Base-by-base conservation (phyloP, 2,329 filamentous ascomycete species). In the Aspergillus awamori region DNA sequence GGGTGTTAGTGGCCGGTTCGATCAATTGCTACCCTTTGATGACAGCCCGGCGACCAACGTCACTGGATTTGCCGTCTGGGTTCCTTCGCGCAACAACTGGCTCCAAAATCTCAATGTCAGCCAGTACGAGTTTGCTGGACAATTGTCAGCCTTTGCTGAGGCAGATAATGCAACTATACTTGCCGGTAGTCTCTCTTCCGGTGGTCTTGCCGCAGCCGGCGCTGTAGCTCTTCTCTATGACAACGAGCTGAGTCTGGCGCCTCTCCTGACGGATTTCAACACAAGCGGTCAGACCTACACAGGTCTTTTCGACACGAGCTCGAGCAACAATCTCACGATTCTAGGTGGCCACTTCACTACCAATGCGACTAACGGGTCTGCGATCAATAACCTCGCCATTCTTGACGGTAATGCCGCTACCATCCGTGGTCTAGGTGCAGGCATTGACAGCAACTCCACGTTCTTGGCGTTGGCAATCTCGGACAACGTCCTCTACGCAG, bases 61-160 rank as follows among this genome's bases (percentile, higher is more conserved):
- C 0, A 77, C 86, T 54, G 93, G 93, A 2, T 92, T 99, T 70
- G 94, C 92, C 13, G 83, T 98, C 39, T 99, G 95, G 95, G 89
- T 98, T 7, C 91, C 91, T 3, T 96, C 93, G 3, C 83, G 85
- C 63, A 84, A 83, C 60, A 95, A 95, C 73, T 99, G 95, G 95
- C 82, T 99, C 15, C 87, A 92, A 72, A 95, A 96, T 67, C 79
- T 97, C 17, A 76, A 87, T 38, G 80, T 86, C 6, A 79, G 85
- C 7, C 83, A 87, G 33, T 87, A 91, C 58, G 82, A 85, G 6
- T 85, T 96, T 68, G 83, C 84, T 60, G 96, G 95, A 39, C 80
- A 87, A 59, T 82, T 99, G 49, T 90, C 88, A 17, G 85, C 91
- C 6, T 82, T 89, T 41, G 83, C 91, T n/a, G 82, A 83, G 52